Base-by-base conservation (phyloP, 495 filamentous ascomycete species). In the Elasticomyces elasticus region DNA sequence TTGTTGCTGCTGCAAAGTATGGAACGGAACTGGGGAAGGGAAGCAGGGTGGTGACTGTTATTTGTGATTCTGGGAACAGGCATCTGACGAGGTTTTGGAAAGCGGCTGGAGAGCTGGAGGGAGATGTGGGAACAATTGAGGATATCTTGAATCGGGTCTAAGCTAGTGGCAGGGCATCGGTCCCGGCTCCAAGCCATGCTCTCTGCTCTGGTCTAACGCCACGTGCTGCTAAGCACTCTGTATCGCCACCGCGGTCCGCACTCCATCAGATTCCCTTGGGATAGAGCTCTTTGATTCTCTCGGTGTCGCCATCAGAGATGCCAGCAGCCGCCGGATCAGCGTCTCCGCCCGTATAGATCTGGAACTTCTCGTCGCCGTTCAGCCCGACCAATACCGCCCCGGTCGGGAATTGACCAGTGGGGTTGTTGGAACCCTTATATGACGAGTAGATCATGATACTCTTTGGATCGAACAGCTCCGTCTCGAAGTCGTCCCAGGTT, bases 1-100 rank as follows among this genome's bases (percentile, higher is more conserved):
- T 89, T 81, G 86, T 96, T 51, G 92, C 89, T 5, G 88, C 92
- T 2, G 86, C 89, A 11, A 79, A 83, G 54, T 81, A 83, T 7
- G 92, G 91, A 20, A 72, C 84, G 64, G 74, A 74, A 52, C 69
- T 97, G 52, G 89, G 84, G 0, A 79, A 78, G n/a, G 84, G 82
- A 0, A 84, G 90, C 63, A 73, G 79, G 37, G 82, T 99, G 42
- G 90, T 96, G 23, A 99, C 92, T 0, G 76, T 99, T 13, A 70
- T 97, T 41, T 97, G 91, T 64, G 92, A 99, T 67, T 86, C 83
- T 25, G 92, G 92, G 1, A 85, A 85, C 19, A 76, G 92, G 60
- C 94, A 99, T 69, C 71, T 99, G 24, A 94, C 86, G 55, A 90
- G 91, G 65, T 95, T 98, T 70, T 98, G 89, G 88, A 85, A 86